Evolutionary conservation across 202 grass and related monocot species (phyloP).

Genomic region (Digitaria exilis): DNA sequence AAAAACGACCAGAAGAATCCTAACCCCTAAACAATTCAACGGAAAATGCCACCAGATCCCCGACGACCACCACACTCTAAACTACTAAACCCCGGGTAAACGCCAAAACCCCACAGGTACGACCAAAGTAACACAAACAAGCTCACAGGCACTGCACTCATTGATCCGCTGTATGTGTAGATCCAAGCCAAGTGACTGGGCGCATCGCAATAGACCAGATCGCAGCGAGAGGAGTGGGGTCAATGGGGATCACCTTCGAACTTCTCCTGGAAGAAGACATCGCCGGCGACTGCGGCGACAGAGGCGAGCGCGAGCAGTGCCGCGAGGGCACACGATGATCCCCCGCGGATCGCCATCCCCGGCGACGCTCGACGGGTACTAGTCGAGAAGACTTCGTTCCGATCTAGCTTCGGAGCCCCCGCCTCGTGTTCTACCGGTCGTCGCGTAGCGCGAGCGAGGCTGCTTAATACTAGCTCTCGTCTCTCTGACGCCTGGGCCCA

Average conservation of each 20-base stretch:
- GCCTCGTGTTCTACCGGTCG: background rate
- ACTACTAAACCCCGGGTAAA: background rate
- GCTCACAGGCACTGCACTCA: background rate
- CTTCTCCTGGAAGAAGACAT: conserved; percentile 88
- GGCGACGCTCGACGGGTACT: conserved; percentile 3
- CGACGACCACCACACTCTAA: background rate
- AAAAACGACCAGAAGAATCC: background rate
- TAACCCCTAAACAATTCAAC: background rate
- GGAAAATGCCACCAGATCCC: background rate
- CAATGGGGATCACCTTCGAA: conserved; percentile 66
- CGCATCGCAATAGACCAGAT: background rate
- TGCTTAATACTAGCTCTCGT: background rate
- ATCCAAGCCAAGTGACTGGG: background rate
- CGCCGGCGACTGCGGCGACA: conserved; percentile 39
- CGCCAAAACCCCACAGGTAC: background rate
- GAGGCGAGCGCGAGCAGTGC: conserved; percentile 55
- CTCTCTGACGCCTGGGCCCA: background rate
- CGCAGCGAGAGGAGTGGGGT: background rate
- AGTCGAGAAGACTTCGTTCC: conserved; percentile 27
- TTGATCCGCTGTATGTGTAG: background rate
- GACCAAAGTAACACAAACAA: background rate
- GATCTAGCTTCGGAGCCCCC: background rate
- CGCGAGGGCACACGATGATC: conserved; percentile 30
- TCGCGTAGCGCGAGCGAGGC: background rate
- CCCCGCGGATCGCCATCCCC: conserved; percentile 61